Conservation (phyloP, 1,284 basidiomycete genomes). For the Ceratobasidium sp. region DNA sequence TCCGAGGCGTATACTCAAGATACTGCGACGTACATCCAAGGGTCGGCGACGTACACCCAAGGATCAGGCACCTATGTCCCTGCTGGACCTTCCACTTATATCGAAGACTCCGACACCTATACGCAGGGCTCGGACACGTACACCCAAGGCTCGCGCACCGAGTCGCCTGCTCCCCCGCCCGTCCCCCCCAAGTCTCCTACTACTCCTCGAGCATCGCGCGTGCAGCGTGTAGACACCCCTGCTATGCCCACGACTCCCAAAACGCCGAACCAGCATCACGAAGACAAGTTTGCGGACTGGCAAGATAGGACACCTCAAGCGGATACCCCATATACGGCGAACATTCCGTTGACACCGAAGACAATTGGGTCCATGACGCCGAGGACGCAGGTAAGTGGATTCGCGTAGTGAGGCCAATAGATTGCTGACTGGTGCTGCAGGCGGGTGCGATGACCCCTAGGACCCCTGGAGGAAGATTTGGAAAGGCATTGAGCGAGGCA, state of each 20-base stretch:
- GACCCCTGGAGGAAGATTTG: constrained; percentile 25
- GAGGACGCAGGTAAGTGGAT: constrained; percentile 18
- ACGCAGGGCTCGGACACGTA: constrained; percentile 36
- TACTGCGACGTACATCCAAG: constrained; percentile 21
- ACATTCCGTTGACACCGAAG: constrained; percentile 39
- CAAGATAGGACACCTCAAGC: constrained; percentile 37
- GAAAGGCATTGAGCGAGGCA: constrained; percentile 44
- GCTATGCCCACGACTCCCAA: constrained; percentile 30
- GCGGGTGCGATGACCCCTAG: constrained; percentile 33
- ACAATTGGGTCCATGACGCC: constrained; percentile 29
- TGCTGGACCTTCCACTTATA: background rate
- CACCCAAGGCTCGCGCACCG: constrained; percentile 29
- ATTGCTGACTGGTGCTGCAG: background rate
- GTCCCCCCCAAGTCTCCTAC: constrained; percentile 36
- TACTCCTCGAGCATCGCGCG: constrained; percentile 29
- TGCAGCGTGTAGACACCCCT: constrained; percentile 8
- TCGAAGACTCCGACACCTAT: constrained; percentile 27
- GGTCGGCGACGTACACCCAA: constrained; percentile 26
- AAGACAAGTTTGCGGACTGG: constrained; percentile 45
- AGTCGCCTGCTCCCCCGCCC: constrained; percentile 31
- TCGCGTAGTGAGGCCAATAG: background rate
- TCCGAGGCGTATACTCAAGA: constrained; percentile 33
- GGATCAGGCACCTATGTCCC: constrained; percentile 29
- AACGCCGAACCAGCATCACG: constrained; percentile 24
- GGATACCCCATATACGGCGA: constrained; percentile 29